phyloP scores from a whole-genome alignment of 345 rosid genomes.

The Durio zibethinus region DNA sequence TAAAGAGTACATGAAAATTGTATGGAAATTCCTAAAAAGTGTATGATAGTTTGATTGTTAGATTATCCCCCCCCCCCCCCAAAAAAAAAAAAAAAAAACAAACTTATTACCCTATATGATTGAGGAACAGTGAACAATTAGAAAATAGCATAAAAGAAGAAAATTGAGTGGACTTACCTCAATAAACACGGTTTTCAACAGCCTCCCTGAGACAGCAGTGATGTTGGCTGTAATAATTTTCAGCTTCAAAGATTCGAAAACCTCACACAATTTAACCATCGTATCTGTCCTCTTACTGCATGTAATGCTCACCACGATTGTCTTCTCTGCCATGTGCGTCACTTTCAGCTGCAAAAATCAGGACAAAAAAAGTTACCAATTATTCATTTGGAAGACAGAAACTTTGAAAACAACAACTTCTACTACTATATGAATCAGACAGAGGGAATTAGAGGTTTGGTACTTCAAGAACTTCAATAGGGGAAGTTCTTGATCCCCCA shows the following conservation, averaged over 20 bases:
- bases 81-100: neutral
- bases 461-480: slow-evolving; percentile 62
- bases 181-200: slow-evolving; percentile 69
- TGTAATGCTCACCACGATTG: slow-evolving; percentile 66
- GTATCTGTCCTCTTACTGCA: slow-evolving; percentile 77
- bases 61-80: too few relatives aligned
- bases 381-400: neutral
- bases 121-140: neutral
- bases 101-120: too few relatives aligned
- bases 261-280: slow-evolving; percentile 78
- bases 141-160: neutral
- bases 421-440: too few relatives aligned
- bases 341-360: slow-evolving; percentile 51
- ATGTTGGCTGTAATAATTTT: slow-evolving; percentile 74
- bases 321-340: slow-evolving; percentile 65
- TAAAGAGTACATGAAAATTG: neutral
- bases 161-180: slow-evolving; percentile 42
- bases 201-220: slow-evolving; percentile 63
- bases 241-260: slow-evolving; percentile 73
- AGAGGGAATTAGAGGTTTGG: neutral
- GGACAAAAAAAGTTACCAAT: neutral
- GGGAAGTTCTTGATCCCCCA: slow-evolving; percentile 38
- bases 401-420: too few relatives aligned
- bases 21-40: neutral
- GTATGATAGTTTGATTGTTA: neutral